Conservation (phyloP, 306 rosid species). For the Vigna unguiculata region DNA sequence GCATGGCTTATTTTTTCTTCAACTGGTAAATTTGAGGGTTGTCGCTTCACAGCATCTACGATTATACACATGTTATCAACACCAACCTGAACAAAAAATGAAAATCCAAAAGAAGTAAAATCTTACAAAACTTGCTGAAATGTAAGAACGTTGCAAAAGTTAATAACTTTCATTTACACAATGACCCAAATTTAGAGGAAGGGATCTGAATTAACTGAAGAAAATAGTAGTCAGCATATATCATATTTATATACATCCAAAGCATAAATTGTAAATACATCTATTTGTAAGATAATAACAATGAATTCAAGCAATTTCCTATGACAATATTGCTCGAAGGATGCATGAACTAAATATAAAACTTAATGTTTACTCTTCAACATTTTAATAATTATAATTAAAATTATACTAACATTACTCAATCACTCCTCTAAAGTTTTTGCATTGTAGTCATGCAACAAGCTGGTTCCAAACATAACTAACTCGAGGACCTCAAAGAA, state of each 20-base stretch:
- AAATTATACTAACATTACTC: no score
- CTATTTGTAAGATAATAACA: no score
- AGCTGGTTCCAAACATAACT: no score
- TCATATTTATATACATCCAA: no score
- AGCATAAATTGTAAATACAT: no score
- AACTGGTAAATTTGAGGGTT: constrained; percentile 67
- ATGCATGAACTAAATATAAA: neutral
- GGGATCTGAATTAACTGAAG: neutral
- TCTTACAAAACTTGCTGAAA: constrained; percentile 34
- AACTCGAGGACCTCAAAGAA: neutral
- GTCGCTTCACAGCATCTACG: constrained; percentile 93
- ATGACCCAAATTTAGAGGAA: neutral
- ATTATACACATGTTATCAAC: constrained; percentile 98
- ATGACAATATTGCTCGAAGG: neutral
- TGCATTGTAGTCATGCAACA: no score
- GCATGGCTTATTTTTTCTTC: constrained; percentile 88
- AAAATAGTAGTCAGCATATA: no score
- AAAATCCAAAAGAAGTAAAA: constrained; percentile 35
- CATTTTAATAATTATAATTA: no score
- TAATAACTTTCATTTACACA: neutral
- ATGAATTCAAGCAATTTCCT: no score
- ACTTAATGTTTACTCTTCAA: neutral
- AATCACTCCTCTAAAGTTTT: no score
- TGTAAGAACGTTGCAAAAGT: constrained; percentile 4
- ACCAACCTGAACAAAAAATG: constrained; percentile 75